These are phyloP conservation scores for Mycena sp. DNA, from an alignment of 1,284 basidiomycete genomes.

Conservation along the genomic window DNA sequence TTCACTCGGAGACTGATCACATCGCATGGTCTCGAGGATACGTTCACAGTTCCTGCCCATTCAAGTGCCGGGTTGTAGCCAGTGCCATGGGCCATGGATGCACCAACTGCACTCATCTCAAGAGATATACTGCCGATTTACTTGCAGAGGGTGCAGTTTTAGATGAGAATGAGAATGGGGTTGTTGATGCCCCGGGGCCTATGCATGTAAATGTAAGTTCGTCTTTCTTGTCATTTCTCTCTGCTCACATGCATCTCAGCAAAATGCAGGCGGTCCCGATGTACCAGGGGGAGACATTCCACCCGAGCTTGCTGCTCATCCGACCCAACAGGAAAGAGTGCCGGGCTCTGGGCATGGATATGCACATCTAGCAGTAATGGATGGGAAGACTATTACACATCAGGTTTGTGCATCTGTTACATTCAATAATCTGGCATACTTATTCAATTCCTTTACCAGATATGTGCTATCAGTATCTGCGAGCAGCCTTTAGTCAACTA, in stretches of 20 bases:
- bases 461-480: conserved; percentile 28
- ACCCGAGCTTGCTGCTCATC: neutral
- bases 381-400: conserved; percentile 35
- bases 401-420: conserved; percentile 16
- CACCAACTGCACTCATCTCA: conserved; percentile 3
- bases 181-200: conserved; percentile 3
- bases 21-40: conserved; percentile 11
- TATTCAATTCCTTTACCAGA: conserved; percentile 16
- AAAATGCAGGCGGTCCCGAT: neutral
- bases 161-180: neutral
- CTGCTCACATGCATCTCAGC: neutral
- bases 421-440: neutral
- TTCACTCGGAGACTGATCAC: conserved; percentile 26
- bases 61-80: neutral
- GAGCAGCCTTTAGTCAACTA: conserved; percentile 29
- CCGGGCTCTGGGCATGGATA: conserved; percentile 19
- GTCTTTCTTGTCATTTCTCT: neutral
- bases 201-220: neutral
- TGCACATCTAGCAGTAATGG: conserved; percentile 34
- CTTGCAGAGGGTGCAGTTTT: neutral
- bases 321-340: neutral
- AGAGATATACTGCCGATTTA: neutral
- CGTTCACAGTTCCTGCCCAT: conserved; percentile 20
- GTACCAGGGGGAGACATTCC: neutral
- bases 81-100: conserved; percentile 5